Evolutionary conservation across 1,284 basidiomycete genomes (phyloP).

Genomic region (Ceratobasidium sp.): DNA sequence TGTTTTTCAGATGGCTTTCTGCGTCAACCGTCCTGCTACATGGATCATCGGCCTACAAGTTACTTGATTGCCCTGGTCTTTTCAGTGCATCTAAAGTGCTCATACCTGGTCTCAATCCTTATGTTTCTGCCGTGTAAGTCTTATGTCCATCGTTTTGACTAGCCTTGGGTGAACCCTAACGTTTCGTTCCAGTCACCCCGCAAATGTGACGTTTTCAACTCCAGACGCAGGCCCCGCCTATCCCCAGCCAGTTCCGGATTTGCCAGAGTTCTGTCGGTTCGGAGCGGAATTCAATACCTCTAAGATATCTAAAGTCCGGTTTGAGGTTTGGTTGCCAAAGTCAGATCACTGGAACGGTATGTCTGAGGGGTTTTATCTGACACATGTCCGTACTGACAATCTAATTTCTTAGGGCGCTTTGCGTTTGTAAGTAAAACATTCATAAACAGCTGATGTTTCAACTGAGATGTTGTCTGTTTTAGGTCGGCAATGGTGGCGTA

Average conservation of each 20-base stretch:
- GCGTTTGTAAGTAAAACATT: slow-evolving; percentile 21
- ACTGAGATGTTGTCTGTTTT: too few relatives aligned
- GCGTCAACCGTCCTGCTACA: neutral
- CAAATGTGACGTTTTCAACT: slow-evolving; percentile 28
- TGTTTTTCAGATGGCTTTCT: neutral
- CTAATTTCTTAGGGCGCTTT: slow-evolving; percentile 18
- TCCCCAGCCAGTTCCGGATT: slow-evolving; percentile 5
- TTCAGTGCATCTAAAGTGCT: slow-evolving; percentile 23
- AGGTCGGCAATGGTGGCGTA: slow-evolving; percentile 42
- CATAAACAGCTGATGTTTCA: neutral
- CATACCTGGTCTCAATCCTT: slow-evolving; percentile 17
- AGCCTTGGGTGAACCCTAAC: neutral
- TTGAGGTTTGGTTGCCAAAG: slow-evolving; percentile 34
- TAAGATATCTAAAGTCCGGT: slow-evolving; percentile 20
- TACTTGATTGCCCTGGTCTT: slow-evolving; percentile 18
- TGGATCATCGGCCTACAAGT: neutral
- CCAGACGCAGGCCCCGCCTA: slow-evolving; percentile 23
- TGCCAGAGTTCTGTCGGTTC: slow-evolving; percentile 40
- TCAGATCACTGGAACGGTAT: slow-evolving; percentile 27
- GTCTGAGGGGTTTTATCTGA: neutral
- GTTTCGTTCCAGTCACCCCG: slow-evolving; percentile 5
- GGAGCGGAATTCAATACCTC: slow-evolving; percentile 38
- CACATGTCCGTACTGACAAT: neutral
- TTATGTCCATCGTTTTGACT: neutral
- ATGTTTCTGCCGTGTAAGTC: slow-evolving; percentile 16